Conservation (phyloP, 2,329 filamentous ascomycete genomes). For the Colletotrichum neosansevieriae region DNA sequence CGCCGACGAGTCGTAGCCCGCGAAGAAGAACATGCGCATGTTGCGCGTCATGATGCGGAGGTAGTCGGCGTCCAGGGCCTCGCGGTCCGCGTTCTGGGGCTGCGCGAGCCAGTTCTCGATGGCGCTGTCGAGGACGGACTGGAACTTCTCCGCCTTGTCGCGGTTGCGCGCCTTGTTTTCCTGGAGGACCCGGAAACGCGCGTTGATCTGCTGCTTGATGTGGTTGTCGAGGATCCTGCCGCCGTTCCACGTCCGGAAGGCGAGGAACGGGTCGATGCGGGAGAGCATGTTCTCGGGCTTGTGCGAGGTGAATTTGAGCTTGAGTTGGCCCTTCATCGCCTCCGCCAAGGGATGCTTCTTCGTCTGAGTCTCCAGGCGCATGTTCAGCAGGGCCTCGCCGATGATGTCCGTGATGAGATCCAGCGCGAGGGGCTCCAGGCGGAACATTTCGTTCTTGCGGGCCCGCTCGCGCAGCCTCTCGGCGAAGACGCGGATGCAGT, state of each 20-base stretch:
- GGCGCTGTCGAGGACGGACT: conserved; percentile 49
- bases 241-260: conserved; percentile 49
- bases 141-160: conserved; percentile 34
- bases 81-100: conserved; percentile 40
- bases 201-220: conserved; percentile 46
- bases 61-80: conserved; percentile 44
- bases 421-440: conserved; percentile 45
- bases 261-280: conserved; percentile 46
- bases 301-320: conserved; percentile 38
- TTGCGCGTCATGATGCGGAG: conserved; percentile 46
- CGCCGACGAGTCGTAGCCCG: conserved; percentile 54
- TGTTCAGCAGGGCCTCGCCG: conserved; percentile 48
- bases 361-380: conserved; percentile 48
- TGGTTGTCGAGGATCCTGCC: conserved; percentile 45
- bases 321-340: conserved; percentile 44
- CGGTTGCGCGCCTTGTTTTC: conserved; percentile 41
- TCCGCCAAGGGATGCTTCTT: conserved; percentile 47
- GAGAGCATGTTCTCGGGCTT: conserved; percentile 41
- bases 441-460: conserved; percentile 38
- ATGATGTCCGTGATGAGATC: conserved; percentile 51
- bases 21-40: conserved; percentile 53
- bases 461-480: conserved; percentile 44
- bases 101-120: conserved; percentile 48
- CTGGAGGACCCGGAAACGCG: conserved; percentile 43
- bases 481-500: conserved; percentile 46